A percentile compares a stretch with the other conserved stretches of the same genome.
These are phyloP conservation scores for Fonsecaea pugnacius DNA, from an alignment of 2,329 filamentous ascomycete species.

Conservation along the genomic window DNA sequence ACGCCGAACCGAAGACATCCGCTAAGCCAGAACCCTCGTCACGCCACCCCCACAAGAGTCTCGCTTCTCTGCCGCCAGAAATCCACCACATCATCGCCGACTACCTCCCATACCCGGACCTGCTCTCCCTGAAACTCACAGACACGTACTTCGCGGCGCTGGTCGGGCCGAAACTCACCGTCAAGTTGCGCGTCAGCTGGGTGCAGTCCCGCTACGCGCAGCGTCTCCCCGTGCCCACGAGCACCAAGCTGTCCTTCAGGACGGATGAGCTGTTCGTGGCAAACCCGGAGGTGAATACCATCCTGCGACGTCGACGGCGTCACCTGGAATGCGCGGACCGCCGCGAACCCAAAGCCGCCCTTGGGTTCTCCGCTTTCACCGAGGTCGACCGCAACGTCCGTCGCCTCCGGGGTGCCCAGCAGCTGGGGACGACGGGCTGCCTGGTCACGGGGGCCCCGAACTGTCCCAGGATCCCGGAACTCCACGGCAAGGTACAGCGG, in stretches of 20 bases:
- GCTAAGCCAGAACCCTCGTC: background rate
- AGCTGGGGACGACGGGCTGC: constrained; percentile 3
- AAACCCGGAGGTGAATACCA: constrained; percentile 28
- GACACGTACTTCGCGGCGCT: constrained; percentile 37
- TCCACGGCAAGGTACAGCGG: constrained; percentile 1
- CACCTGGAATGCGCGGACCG: constrained; percentile 30
- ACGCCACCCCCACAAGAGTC: constrained; percentile 50
- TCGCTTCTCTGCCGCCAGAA: constrained; percentile 42
- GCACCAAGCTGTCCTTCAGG: constrained; percentile 19
- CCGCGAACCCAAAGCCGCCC: background rate
- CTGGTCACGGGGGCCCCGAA: background rate
- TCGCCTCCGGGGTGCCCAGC: background rate
- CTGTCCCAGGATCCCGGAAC: background rate
- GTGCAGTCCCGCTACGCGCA: constrained; percentile 14
- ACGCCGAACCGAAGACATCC: no score
- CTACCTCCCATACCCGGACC: constrained; percentile 39
- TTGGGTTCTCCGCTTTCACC: background rate
- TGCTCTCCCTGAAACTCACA: constrained; percentile 38
- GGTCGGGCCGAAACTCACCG: constrained; percentile 9
- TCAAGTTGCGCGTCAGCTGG: constrained; percentile 25
- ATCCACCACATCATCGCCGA: constrained; percentile 39
- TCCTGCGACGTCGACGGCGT: constrained; percentile 23
- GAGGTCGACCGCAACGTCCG: background rate
- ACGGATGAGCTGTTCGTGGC: constrained; percentile 32
- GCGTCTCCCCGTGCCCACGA: constrained; percentile 23